Percentiles rank a stretch among this genome's conserved stretches.
Conservation (phyloP, 2,329 filamentous ascomycete species). For the Fusarium succisae region DNA sequence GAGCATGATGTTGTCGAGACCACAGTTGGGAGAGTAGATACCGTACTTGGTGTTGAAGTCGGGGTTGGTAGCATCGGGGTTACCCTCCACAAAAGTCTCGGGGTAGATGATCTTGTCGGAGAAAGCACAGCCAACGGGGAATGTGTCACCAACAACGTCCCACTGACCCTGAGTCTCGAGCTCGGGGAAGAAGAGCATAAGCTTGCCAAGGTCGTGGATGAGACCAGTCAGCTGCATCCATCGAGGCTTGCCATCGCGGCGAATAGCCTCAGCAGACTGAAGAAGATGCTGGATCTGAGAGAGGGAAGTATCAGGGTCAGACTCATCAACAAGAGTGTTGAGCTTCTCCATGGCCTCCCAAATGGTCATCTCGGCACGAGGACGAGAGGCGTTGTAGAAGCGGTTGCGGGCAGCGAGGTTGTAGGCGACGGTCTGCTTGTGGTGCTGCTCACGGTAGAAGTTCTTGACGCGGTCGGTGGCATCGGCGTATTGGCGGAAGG, state of each 20-base stretch:
- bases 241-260: constrained; percentile 81
- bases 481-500: constrained; percentile 84
- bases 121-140: constrained; percentile 80
- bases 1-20: constrained; percentile 87
- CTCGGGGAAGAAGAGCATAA: constrained; percentile 78
- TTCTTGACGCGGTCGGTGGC: constrained; percentile 85
- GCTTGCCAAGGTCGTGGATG: constrained; percentile 83
- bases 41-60: constrained; percentile 81
- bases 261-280: constrained; percentile 89
- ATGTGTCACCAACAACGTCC: constrained; percentile 91
- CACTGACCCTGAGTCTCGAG: constrained; percentile 80
- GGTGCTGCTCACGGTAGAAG: constrained; percentile 81
- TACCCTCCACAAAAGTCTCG: constrained; percentile 73
- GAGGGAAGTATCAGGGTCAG: constrained; percentile 87
- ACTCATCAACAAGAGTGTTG: constrained; percentile 90
- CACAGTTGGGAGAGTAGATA: constrained; percentile 82
- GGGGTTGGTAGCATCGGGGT: constrained; percentile 76
- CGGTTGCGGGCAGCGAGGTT: constrained; percentile 79
- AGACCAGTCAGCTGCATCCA: constrained; percentile 85
- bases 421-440: constrained; percentile 81
- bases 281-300: constrained; percentile 91
- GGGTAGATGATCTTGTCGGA: constrained; percentile 83
- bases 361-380: constrained; percentile 77
- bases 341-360: constrained; percentile 95
- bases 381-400: constrained; percentile 66